Conservation (phyloP, 768 basidiomycete genomes). For the Suillus bovinus region DNA sequence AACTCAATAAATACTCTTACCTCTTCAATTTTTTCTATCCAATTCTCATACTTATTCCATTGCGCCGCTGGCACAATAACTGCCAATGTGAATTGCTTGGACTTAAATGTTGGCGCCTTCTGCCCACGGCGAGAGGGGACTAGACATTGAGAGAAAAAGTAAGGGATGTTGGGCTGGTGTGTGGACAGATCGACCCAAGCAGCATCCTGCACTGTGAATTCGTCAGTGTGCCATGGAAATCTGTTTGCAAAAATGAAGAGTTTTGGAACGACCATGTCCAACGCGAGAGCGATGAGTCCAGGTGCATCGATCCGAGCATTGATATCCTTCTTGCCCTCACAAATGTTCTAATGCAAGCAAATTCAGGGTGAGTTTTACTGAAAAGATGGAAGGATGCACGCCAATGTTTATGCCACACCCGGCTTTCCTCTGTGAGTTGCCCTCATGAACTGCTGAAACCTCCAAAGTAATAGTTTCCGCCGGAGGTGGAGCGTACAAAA, state of each 20-base stretch:
- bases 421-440: neutral
- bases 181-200: slow-evolving; percentile 9
- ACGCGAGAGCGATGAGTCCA: neutral
- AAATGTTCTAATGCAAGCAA: neutral
- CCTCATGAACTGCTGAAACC: neutral
- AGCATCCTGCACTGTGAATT: neutral
- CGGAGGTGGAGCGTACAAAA: neutral
- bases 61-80: slow-evolving; percentile 2
- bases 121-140: neutral
- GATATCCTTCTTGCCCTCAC: neutral
- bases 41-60: slow-evolving; percentile 7
- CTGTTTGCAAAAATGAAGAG: neutral
- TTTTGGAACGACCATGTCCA: neutral
- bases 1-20: too few relatives aligned
- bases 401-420: neutral
- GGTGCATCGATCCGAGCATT: neutral
- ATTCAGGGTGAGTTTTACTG: too few relatives aligned
- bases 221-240: neutral
- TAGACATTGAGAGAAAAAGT: slow-evolving; percentile 10
- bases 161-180: neutral
- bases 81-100: neutral
- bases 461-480: neutral
- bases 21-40: neutral
- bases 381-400: neutral
- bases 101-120: neutral